Evolutionary conservation across 2,329 filamentous ascomycete species (phyloP).

Genomic region (Aspergillus spinulosporus): DNA sequence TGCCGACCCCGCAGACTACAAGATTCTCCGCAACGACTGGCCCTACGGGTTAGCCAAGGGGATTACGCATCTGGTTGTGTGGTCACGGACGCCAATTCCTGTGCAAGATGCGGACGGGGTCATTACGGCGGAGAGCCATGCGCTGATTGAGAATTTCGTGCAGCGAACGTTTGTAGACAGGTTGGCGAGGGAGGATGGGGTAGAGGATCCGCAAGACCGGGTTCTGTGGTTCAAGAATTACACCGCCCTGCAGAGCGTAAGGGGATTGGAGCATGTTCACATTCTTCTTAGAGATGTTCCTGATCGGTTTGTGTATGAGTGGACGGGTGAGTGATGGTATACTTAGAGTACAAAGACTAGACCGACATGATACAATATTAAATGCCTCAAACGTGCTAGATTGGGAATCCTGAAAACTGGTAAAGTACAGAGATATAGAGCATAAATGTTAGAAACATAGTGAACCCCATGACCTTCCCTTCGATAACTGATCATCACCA

Average conservation of each 20-base stretch:
- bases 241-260: slow-evolving; percentile 60
- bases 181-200: slow-evolving; percentile 39
- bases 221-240: slow-evolving; percentile 68
- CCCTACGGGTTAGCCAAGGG: slow-evolving; percentile 59
- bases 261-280: slow-evolving; percentile 59
- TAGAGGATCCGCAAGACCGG: slow-evolving; percentile 40
- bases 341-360: not conserved
- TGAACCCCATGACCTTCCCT: slow-evolving; percentile 10
- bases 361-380: not conserved
- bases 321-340: slow-evolving; percentile 40
- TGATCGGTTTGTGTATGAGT: slow-evolving; percentile 45
- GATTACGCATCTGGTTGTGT: slow-evolving; percentile 59
- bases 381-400: slow-evolving; percentile 14
- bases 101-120: slow-evolving; percentile 50
- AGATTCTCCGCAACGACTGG: slow-evolving; percentile 63
- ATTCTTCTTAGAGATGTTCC: slow-evolving; percentile 54
- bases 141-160: slow-evolving; percentile 53
- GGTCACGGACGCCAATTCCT: slow-evolving; percentile 54
- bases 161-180: slow-evolving; percentile 50
- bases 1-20: slow-evolving; percentile 55
- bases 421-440: slow-evolving; percentile 13
- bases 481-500: slow-evolving; percentile 12
- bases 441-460: not conserved
- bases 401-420: slow-evolving; percentile 23
- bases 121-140: slow-evolving; percentile 52